Base-by-base conservation (phyloP, 1,139 yeast species). In the Candida tetrigidarum region DNA sequence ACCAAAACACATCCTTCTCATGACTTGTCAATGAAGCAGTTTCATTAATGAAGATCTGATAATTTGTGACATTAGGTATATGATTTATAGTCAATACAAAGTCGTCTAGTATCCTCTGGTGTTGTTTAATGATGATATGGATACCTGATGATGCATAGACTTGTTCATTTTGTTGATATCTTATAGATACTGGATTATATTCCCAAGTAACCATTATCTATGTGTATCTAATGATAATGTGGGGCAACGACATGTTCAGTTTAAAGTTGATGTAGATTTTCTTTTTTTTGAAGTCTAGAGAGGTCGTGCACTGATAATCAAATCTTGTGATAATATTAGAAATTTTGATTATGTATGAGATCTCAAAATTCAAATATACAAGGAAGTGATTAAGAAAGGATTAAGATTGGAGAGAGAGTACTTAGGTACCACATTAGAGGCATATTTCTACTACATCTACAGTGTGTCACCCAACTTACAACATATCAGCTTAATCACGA, bases 61-160 rank as follows among this genome's bases (percentile, higher is more conserved):
- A 62, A 11, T 47, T 48, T 18, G 35, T 27, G 6, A 50, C 29
- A 5, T 39, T 48, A 3, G 62, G 58, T 9, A 59, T 44, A 42
- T 59, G 53, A 38, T 51, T 55, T 12, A 63, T 46, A 0, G 61
- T 55, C 9, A 64, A 45, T 33, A 52, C 58, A 37, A 43, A 56
- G 27, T 53, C 52, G 18, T 46, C 54, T 32, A 48, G 47, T 2
- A 59, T 3, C 8, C 16, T 29, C n/a, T 23, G n/a, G 19, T 54
- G 52, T 4, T 53, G 51, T n/a, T 42, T 39, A 11, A 55, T 46
- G 6, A 55, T 52, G 8, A 67, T 32, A 41, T 55, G 58, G 5
- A 67, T 52, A 1, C 74, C 74, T 0, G 73, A 66, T 18, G 54
- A 44, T 8, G 65, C 66, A 41, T 59, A 54, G 2, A 33, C 19